These are phyloP conservation scores for Suillus luteus DNA, from an alignment of 768 basidiomycete genomes.

Conservation along the genomic window DNA sequence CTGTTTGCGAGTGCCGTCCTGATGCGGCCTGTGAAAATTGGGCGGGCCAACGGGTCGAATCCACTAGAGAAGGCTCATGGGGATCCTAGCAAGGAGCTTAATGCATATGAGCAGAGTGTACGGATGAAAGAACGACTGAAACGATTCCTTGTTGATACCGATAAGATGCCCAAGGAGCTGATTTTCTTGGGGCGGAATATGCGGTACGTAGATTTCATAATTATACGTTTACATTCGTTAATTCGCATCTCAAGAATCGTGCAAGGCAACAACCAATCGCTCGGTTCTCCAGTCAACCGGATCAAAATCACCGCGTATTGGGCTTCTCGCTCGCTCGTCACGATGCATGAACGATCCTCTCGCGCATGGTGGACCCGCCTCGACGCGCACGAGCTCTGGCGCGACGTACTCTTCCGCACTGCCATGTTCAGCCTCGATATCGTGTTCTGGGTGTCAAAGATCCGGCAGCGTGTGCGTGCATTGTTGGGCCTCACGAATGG, in stretches of 20 bases:
- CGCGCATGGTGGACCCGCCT: background rate
- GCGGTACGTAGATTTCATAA: constrained; percentile 42
- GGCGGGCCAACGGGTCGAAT: constrained; percentile 24
- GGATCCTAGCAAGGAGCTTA: constrained; percentile 35
- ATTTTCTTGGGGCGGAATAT: constrained; percentile 79
- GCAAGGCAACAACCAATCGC: constrained; percentile 75
- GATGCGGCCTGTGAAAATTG: constrained; percentile 57
- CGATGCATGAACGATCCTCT: constrained; percentile 39
- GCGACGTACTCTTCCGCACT: constrained; percentile 61
- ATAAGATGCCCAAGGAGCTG: constrained; percentile 75
- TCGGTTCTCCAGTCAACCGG: constrained; percentile 86
- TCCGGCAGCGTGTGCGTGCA: constrained; percentile 50
- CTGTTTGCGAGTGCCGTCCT: constrained; percentile 73
- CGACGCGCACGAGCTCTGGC: constrained; percentile 49
- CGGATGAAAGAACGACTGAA: constrained; percentile 67
- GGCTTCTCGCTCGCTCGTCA: constrained; percentile 68
- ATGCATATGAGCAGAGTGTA: constrained; percentile 70
- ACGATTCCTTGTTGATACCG: constrained; percentile 70
- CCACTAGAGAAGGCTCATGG: constrained; percentile 5
- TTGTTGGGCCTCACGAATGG: constrained; percentile 41
- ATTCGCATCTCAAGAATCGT: constrained; percentile 2
- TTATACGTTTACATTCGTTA: background rate
- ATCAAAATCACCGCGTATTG: constrained; percentile 87
- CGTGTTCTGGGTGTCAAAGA: constrained; percentile 63
- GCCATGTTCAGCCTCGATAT: constrained; percentile 72